Conservation (phyloP, 2,329 filamentous ascomycete genomes). For the Diaporthe capsici region DNA sequence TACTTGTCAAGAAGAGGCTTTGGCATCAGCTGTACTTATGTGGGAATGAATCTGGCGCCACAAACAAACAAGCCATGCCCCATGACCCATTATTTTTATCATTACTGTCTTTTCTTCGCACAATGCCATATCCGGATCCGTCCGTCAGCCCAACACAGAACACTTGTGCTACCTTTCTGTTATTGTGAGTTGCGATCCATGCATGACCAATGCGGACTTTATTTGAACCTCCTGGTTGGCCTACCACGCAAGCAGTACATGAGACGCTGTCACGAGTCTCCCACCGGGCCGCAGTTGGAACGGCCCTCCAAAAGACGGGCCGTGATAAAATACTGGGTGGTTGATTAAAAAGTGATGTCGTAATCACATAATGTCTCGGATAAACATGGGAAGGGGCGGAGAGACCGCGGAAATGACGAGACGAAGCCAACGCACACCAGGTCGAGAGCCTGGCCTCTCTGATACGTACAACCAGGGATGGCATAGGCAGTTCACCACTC, state of each 20-base stretch:
- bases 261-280: neutral
- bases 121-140: neutral
- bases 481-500: neutral
- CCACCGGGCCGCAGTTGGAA: constrained; percentile 3
- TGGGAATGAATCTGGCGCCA: neutral
- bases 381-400: constrained; percentile 6
- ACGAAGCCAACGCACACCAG: neutral
- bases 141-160: neutral
- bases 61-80: constrained; percentile 8
- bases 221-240: neutral
- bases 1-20: neutral
- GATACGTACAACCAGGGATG: neutral
- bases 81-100: neutral
- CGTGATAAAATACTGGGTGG: neutral
- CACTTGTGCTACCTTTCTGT: neutral
- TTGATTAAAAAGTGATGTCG: constrained; percentile 13
- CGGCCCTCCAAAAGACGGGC: neutral
- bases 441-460: neutral
- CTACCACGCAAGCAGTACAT: neutral
- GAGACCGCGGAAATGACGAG: constrained; percentile 22
- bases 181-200: neutral
- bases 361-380: constrained; percentile 17
- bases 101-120: neutral
- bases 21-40: constrained; percentile 1
- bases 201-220: neutral